A percentile compares a stretch with the other conserved stretches of the same genome.
Conservation (phyloP, 176 grass and related monocot species). For the Zoysia pacifica region DNA sequence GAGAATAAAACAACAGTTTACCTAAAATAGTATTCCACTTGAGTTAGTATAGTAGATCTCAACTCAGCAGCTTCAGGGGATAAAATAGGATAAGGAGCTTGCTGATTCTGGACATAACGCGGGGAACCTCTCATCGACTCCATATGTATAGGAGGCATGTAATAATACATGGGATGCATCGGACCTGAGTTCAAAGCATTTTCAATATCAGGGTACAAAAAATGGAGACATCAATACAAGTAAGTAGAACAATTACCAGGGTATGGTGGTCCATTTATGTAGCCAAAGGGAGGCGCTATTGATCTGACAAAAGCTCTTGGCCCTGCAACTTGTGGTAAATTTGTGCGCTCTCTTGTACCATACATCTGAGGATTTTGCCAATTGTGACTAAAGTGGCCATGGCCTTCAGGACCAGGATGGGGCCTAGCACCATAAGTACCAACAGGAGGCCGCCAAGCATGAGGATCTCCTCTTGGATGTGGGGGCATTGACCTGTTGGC, state of each 20-base stretch:
- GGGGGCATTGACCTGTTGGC: constrained; percentile 50
- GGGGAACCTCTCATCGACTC: constrained; percentile 57
- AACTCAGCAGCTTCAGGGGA: constrained; percentile 49
- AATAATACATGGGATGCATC: constrained; percentile 71
- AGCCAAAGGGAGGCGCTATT: constrained; percentile 57
- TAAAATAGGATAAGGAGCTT: constrained; percentile 42
- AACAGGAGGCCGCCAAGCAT: constrained; percentile 54
- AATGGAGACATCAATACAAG: neutral
- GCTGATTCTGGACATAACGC: constrained; percentile 44
- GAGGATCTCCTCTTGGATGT: constrained; percentile 53
- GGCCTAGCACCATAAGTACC: constrained; percentile 52
- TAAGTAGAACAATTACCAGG: constrained; percentile 58
- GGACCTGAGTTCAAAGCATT: constrained; percentile 53
- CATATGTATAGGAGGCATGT: constrained; percentile 58
- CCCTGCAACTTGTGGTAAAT: constrained; percentile 51
- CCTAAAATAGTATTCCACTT: constrained; percentile 87
- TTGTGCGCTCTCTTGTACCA: constrained; percentile 52
- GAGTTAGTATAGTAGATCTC: constrained; percentile 61
- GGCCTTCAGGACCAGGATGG: constrained; percentile 50
- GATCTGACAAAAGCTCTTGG: constrained; percentile 63
- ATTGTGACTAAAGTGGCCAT: constrained; percentile 48
- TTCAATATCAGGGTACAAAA: constrained; percentile 26
- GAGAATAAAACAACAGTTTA: constrained; percentile 31
- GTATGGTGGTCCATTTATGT: constrained; percentile 55
- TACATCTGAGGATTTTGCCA: constrained; percentile 53